Percentiles rank a stretch among this genome's conserved stretches.
Conservation (phyloP, 169 alveolate genomes). For the Plasmodium knowlesi region DNA sequence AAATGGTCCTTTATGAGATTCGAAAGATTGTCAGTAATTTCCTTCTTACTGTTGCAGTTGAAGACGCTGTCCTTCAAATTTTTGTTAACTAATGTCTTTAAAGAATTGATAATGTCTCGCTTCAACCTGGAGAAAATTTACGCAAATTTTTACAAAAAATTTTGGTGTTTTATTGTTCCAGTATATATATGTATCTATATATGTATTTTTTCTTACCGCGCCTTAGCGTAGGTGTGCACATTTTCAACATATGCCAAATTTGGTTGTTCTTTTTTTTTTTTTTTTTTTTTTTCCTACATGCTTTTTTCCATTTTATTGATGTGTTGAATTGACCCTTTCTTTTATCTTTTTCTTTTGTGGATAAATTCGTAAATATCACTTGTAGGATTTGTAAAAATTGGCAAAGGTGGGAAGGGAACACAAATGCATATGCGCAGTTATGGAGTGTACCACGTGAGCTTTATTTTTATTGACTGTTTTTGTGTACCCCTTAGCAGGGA, state of each 20-base stretch:
- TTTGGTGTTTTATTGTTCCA: not conserved
- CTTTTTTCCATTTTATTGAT: not conserved
- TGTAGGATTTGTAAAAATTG: not conserved
- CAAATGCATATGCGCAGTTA: not conserved
- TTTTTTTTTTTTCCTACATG: not conserved
- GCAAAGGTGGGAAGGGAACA: not conserved
- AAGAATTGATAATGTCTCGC: slow-evolving; percentile 34
- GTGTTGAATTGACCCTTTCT: slow-evolving; percentile 2
- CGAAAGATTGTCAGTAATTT: slow-evolving; percentile 22
- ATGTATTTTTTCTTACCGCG: not conserved
- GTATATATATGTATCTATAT: not conserved
- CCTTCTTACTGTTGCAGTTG: slow-evolving; percentile 18
- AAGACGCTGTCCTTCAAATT: slow-evolving; percentile 18
- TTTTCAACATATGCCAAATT: not conserved
- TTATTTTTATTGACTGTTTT: not conserved
- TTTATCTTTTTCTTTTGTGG: not conserved
- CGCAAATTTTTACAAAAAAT: not conserved
- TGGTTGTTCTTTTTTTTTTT: not conserved
- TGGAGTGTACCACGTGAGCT: not conserved
- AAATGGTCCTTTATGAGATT: slow-evolving; percentile 50
- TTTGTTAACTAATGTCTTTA: slow-evolving; percentile 32
- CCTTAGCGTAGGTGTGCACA: not conserved
- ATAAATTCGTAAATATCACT: not conserved
- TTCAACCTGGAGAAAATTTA: slow-evolving; percentile 32
- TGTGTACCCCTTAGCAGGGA: not conserved